These are phyloP conservation scores for Hypholoma sublateritium DNA, from an alignment of 768 basidiomycete species.

Conservation along the genomic window DNA sequence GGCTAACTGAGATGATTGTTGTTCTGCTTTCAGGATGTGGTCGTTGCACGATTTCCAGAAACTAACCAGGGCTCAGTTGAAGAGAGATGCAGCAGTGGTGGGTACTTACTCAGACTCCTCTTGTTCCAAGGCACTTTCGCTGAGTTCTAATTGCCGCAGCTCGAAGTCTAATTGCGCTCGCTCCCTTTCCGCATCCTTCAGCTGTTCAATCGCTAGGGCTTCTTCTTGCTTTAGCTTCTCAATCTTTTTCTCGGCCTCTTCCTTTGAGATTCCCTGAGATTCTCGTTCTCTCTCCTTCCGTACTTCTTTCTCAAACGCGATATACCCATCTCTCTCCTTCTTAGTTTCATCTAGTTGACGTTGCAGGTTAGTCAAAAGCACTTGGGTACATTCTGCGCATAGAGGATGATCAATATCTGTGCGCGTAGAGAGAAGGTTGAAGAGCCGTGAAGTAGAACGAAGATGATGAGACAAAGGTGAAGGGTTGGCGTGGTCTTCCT, in stretches of 20 bases:
- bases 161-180: conserved; percentile 75
- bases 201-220: conserved; percentile 65
- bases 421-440: conserved; percentile 73
- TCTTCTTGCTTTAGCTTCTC: conserved; percentile 72
- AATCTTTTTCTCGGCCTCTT: conserved; percentile 72
- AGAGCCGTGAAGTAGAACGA: conserved; percentile 70
- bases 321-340: conserved; percentile 90
- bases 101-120: conserved; percentile 80
- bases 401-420: conserved; percentile 91
- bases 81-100: not conserved
- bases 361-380: conserved; percentile 72
- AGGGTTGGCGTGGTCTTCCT: conserved; percentile 58
- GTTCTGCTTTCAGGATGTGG: conserved; percentile 61
- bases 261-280: conserved; percentile 55
- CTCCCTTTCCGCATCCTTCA: conserved; percentile 76
- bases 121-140: conserved; percentile 74
- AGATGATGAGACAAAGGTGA: conserved; percentile 79
- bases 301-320: conserved; percentile 88
- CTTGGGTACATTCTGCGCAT: conserved; percentile 91
- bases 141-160: conserved; percentile 64
- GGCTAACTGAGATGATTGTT: conserved; percentile 68
- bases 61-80: conserved; percentile 28
- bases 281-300: conserved; percentile 79
- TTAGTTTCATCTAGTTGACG: conserved; percentile 86
- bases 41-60: conserved; percentile 84